Percentiles rank a stretch among this genome's conserved stretches.
Evolutionary conservation across 2,329 filamentous ascomycete genomes (phyloP).

Genomic region (Nemania sp.): DNA sequence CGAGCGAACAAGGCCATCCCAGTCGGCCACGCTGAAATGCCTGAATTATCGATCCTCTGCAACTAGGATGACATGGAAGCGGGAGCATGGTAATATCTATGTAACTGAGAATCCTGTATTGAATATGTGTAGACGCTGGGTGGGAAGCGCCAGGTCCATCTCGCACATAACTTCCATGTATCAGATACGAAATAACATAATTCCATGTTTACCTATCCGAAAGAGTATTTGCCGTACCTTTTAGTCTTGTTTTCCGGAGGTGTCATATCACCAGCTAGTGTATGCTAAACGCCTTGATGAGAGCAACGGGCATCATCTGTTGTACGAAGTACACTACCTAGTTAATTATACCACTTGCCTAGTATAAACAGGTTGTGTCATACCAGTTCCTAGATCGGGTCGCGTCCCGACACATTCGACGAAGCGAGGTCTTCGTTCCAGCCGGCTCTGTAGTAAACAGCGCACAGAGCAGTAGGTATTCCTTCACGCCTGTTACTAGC

Average conservation of each 20-base stretch:
- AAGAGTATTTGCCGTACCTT: conserved; percentile 20
- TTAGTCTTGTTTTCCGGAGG: conserved; percentile 14
- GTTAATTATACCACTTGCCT: no score
- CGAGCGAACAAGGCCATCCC: conserved; percentile 28
- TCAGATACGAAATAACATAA: conserved; percentile 13
- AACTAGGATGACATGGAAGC: conserved; percentile 1
- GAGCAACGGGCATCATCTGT: conserved; percentile 6
- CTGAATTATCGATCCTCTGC: conserved; percentile 20
- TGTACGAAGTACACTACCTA: not conserved
- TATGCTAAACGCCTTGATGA: not conserved
- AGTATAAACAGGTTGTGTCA: conserved; percentile 3
- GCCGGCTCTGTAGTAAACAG: conserved; percentile 5
- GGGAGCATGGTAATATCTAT: conserved; percentile 7
- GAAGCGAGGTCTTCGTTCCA: conserved; percentile 9
- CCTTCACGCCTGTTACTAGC: conserved; percentile 10
- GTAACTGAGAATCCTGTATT: not conserved
- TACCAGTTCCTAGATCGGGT: conserved; percentile 5
- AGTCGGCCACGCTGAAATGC: conserved; percentile 23
- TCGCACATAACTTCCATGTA: conserved; percentile 7
- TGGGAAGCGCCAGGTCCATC: conserved; percentile 11
- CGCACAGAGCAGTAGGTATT: conserved; percentile 9
- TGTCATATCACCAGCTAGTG: conserved; percentile 2
- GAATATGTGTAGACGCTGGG: conserved; percentile 15
- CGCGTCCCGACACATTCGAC: conserved; percentile 1
- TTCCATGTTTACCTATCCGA: no score